Conservation (phyloP, 805 yeast genomes). For the Komagataella phaffii region DNA sequence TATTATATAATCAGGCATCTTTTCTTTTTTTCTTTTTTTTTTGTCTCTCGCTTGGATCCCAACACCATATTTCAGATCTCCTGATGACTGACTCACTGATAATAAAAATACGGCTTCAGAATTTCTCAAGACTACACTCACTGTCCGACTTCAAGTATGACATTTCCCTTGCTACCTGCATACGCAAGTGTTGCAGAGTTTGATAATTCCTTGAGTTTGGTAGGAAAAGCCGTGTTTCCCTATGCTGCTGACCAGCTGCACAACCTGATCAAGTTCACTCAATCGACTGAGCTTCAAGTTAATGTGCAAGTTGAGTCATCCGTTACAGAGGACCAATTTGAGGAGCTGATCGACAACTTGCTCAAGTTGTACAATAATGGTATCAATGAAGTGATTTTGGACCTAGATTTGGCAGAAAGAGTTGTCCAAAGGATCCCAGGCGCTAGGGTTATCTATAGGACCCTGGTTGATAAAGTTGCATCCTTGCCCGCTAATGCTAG, state of each 20-base stretch:
- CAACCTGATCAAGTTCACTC: conserved; percentile 6
- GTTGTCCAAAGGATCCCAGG: conserved; percentile 18
- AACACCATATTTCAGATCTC: background rate
- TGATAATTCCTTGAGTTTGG: conserved; percentile 8
- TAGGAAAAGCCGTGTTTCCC: conserved; percentile 15
- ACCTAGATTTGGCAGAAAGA: conserved; percentile 5
- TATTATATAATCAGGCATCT: background rate
- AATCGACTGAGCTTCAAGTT: conserved; percentile 11
- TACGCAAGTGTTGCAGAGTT: conserved; percentile 7
- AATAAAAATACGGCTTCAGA: background rate
- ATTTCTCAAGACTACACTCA: conserved; percentile 1
- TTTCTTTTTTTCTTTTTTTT: background rate
- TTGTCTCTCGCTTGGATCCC: background rate
- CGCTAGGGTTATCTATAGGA: conserved; percentile 15
- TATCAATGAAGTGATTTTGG: conserved; percentile 11
- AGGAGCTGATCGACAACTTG: conserved; percentile 5
- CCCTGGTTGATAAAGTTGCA: conserved; percentile 4
- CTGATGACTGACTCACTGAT: background rate
- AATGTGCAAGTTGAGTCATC: conserved; percentile 8
- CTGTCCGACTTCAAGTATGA: conserved; percentile 9
- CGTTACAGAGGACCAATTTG: background rate
- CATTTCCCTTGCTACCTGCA: conserved; percentile 19
- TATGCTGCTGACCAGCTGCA: conserved; percentile 6
- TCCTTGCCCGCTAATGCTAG: conserved; percentile 4
- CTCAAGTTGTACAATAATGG: conserved; percentile 18